Base-by-base conservation (phyloP, 2,329 filamentous ascomycete genomes). In the Xylaria sp. region DNA sequence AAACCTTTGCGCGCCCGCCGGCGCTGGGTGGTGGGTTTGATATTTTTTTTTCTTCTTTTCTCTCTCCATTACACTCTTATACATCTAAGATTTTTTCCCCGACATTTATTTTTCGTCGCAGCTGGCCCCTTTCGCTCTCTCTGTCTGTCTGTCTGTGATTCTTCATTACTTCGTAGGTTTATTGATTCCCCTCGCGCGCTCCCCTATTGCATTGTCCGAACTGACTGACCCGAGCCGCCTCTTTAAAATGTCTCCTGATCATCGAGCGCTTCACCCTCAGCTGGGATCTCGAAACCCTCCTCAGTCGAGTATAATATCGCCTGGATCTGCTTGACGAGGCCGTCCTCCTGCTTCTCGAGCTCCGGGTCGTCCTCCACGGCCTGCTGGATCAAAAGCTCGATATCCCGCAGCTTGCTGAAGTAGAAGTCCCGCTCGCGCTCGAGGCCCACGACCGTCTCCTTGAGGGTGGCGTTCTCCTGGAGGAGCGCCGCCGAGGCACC, bases 401-500 rank as follows among this genome's bases (percentile, higher is more conserved):
- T 99, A 73, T 99, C 94, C 61, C 94, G 85, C 65, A 99, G 83
- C 81, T 99, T 99, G 83, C 91, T 95, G 77, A 99, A 99, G 81
- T 99, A 99, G 75, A 99, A 99, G 75, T 99, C 94, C 54, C 94
- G 85, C 80, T 99, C 94, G 69, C 94, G 88, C 81, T 99, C 94
- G 48, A 99, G 81, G 1, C 94, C 94, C 10, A 85, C 82, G n/a
- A 99, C 93, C 0, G 91, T 96, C 79, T 97, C 93, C 82, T 96
- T 96, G 68, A 97, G 82, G 34, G 89, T 90, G 48, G 83, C 83
- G 73, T 96, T 94, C 81, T 97, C 94, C 72, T 89, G 83, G 73
- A 90, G 85, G 68, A 99, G 78, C 3, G 87, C 91, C 9, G 89
- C 85, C 34, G 81, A 84, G 37, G 86, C 83, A 50, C 83, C 82